A percentile compares a stretch with the other conserved stretches of the same genome.
Conservation (phyloP, 148 eudicot genomes). For the Dysphania ambrosioides region DNA sequence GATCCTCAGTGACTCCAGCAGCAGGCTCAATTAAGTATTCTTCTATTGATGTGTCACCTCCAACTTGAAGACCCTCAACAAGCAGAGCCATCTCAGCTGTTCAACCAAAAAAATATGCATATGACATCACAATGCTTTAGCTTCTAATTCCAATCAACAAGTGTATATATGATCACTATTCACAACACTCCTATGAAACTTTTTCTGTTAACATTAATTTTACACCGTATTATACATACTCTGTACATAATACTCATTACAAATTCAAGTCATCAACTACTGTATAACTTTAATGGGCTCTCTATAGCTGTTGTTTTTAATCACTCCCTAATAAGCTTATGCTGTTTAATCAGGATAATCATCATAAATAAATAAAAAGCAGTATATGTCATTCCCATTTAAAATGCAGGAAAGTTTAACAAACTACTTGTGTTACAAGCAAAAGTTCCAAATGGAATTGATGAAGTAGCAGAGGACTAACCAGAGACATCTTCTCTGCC, state of each 20-base stretch:
- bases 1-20: conserved; percentile 33
- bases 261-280: no score
- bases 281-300: not conserved
- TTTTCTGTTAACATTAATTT: not conserved
- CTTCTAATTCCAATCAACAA: not conserved
- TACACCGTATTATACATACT: no score
- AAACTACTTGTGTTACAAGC: not conserved
- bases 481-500: conserved; percentile 71
- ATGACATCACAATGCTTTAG: conserved; percentile 12
- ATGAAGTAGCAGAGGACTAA: conserved; percentile 27
- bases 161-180: no score
- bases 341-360: not conserved
- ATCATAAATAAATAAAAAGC: not conserved
- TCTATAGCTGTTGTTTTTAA: not conserved
- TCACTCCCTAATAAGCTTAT: not conserved
- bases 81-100: conserved; percentile 65
- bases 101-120: conserved; percentile 15
- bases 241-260: no score
- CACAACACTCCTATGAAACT: no score
- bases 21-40: conserved; percentile 54
- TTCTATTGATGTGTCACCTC: conserved; percentile 46
- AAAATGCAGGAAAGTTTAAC: not conserved
- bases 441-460: conserved; percentile 3
- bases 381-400: not conserved
- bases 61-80: conserved; percentile 62